phyloP scores from a whole-genome alignment of 2,329 filamentous ascomycete genomes.

The Alternaria brassicae region DNA sequence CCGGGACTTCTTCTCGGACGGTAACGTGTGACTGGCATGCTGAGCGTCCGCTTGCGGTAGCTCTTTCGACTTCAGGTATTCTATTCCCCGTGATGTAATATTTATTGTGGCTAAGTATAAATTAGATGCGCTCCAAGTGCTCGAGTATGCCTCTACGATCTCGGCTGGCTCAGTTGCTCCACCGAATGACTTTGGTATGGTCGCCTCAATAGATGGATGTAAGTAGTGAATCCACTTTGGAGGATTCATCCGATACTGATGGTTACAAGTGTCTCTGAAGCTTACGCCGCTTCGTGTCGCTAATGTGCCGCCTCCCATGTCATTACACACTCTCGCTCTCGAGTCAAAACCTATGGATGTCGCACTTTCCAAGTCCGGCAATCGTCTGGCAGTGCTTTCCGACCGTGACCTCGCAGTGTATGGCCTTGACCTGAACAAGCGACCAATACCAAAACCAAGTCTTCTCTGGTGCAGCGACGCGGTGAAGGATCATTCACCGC shows the following conservation, averaged over 20 bases:
- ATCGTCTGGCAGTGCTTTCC: constrained; percentile 73
- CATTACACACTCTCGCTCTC: constrained; percentile 74
- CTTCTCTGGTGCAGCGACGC: constrained; percentile 50
- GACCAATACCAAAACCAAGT: constrained; percentile 55
- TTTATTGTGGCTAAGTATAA: neutral
- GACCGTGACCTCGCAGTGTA: constrained; percentile 71
- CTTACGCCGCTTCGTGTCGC: constrained; percentile 83
- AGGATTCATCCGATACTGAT: constrained; percentile 23
- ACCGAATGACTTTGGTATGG: constrained; percentile 78
- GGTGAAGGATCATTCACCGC: constrained; percentile 37
- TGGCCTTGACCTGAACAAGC: constrained; percentile 69
- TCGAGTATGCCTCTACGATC: constrained; percentile 71
- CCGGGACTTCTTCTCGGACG: constrained; percentile 23
- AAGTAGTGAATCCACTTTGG: constrained; percentile 35
- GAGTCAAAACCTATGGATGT: constrained; percentile 74
- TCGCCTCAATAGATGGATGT: constrained; percentile 85
- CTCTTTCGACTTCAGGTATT: constrained; percentile 54
- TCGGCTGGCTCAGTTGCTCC: constrained; percentile 72
- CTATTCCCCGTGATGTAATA: neutral
- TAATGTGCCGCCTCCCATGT: constrained; percentile 93
- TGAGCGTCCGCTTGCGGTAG: constrained; percentile 77
- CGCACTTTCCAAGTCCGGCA: constrained; percentile 63
- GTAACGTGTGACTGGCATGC: constrained; percentile 72
- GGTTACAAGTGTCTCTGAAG: constrained; percentile 66
- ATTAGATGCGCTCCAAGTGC: constrained; percentile 60